A percentile compares a stretch with the other conserved stretches of the same genome.
Conservation (phyloP, 345 rosid species). For the Murraya koenigii region DNA sequence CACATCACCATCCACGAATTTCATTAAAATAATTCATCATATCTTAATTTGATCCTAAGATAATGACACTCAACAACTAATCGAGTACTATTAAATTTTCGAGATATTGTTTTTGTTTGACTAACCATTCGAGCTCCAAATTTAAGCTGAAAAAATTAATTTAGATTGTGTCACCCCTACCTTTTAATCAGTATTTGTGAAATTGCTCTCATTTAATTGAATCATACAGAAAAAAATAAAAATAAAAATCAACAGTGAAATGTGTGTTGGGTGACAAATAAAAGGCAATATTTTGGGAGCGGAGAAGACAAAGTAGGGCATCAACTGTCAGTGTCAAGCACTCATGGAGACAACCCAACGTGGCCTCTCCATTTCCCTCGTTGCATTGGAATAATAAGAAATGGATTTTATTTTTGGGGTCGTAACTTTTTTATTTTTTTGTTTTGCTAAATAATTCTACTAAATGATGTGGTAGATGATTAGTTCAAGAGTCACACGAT, state of each 20-base stretch:
- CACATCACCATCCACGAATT: not conserved
- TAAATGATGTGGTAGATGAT: too few relatives aligned
- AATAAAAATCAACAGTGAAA: too few relatives aligned
- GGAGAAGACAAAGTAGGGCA: not conserved
- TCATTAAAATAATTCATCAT: not conserved
- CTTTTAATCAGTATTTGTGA: too few relatives aligned
- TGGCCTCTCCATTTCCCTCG: slow-evolving; percentile 4
- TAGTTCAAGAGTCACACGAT: too few relatives aligned
- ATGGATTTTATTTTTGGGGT: not conserved
- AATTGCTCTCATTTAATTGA: not conserved
- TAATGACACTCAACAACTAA: not conserved
- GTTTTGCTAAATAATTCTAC: too few relatives aligned
- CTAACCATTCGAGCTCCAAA: too few relatives aligned
- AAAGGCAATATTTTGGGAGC: not conserved
- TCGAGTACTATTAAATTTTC: not conserved
- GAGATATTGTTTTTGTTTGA: too few relatives aligned
- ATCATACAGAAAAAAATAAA: not conserved
- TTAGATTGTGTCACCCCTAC: too few relatives aligned
- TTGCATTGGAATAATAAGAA: not conserved
- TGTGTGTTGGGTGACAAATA: too few relatives aligned
- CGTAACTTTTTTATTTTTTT: not conserved
- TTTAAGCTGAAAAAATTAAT: too few relatives aligned
- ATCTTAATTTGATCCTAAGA: not conserved
- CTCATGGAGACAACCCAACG: slow-evolving; percentile 23
- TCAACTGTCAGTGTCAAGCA: slow-evolving; percentile 16